Evolutionary conservation across 2,329 filamentous ascomycete genomes (phyloP).

Genomic region (Mariannaea elegans): DNA sequence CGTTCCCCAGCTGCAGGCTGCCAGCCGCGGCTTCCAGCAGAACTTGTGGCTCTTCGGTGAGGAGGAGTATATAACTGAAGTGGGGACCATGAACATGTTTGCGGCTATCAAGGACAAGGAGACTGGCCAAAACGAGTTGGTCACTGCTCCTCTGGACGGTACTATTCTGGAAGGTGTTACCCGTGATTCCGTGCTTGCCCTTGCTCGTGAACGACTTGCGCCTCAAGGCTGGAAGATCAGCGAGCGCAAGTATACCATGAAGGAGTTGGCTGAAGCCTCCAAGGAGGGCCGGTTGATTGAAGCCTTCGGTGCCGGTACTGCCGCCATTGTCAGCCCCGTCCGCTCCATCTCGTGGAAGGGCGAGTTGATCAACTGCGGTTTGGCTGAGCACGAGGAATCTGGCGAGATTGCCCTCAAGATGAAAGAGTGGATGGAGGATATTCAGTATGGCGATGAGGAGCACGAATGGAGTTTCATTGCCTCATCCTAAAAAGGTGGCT

Average conservation of each 20-base stretch:
- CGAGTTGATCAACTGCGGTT: slow-evolving; percentile 80
- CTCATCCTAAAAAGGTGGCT: slow-evolving; percentile 14
- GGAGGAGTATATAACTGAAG: slow-evolving; percentile 95
- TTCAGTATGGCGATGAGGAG: slow-evolving; percentile 93
- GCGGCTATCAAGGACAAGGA: slow-evolving; percentile 84
- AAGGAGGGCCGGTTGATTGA: slow-evolving; percentile 88
- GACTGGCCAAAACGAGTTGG: slow-evolving; percentile 88
- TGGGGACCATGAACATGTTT: slow-evolving; percentile 99
- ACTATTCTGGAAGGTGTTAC: slow-evolving; percentile 97
- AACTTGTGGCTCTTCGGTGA: slow-evolving; percentile 98
- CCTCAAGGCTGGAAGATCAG: slow-evolving; percentile 88
- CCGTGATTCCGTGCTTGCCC: slow-evolving; percentile 85
- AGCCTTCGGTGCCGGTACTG: slow-evolving; percentile 93
- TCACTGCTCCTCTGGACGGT: slow-evolving; percentile 95
- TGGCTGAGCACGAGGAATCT: slow-evolving; percentile 83
- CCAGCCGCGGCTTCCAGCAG: slow-evolving; percentile 92
- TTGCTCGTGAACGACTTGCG: slow-evolving; percentile 83
- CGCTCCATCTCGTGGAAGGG: slow-evolving; percentile 90
- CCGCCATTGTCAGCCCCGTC: slow-evolving; percentile 91
- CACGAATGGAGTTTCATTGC: slow-evolving; percentile 84
- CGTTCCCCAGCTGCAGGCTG: slow-evolving; percentile 92
- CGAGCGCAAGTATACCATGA: slow-evolving; percentile 94
- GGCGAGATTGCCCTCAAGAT: slow-evolving; percentile 86
- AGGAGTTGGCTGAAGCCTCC: slow-evolving; percentile 81
- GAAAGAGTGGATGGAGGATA: slow-evolving; percentile 96